Conservation (phyloP, 345 rosid genomes). For the Populus nigra region DNA sequence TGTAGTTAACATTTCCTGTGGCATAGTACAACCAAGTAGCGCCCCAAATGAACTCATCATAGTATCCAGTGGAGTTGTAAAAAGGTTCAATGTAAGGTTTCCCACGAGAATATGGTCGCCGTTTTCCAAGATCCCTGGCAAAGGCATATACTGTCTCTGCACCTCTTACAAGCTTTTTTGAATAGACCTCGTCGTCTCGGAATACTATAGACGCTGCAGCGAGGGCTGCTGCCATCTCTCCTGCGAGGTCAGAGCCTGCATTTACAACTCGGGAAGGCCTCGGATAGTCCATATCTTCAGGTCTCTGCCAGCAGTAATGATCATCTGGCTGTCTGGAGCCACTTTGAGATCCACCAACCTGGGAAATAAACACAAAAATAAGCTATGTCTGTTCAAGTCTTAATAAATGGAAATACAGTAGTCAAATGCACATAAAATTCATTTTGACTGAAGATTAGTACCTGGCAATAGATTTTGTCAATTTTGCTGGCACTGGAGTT, state of each 20-base stretch:
- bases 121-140: constrained; percentile 48
- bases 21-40: constrained; percentile 84
- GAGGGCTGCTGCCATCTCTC: constrained; percentile 74
- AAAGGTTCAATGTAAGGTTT: constrained; percentile 39
- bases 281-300: constrained; percentile 78
- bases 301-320: constrained; percentile 72
- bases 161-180: constrained; percentile 52
- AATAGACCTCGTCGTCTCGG: constrained; percentile 45
- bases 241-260: constrained; percentile 64
- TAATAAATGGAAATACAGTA: neutral
- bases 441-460: neutral
- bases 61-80: constrained; percentile 76
- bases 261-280: constrained; percentile 38
- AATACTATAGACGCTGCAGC: constrained; percentile 82
- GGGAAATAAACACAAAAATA: neutral
- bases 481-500: constrained; percentile 58
- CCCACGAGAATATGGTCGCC: constrained; percentile 45
- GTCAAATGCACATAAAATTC: neutral
- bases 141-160: constrained; percentile 59
- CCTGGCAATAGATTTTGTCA: constrained; percentile 64
- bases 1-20: constrained; percentile 64
- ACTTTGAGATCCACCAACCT: constrained; percentile 69
- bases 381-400: neutral
- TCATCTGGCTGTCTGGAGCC: constrained; percentile 64
- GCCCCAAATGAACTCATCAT: constrained; percentile 84